These are phyloP conservation scores for Penicillium bovifimosum DNA, from an alignment of 495 filamentous ascomycete species.

Conservation along the genomic window DNA sequence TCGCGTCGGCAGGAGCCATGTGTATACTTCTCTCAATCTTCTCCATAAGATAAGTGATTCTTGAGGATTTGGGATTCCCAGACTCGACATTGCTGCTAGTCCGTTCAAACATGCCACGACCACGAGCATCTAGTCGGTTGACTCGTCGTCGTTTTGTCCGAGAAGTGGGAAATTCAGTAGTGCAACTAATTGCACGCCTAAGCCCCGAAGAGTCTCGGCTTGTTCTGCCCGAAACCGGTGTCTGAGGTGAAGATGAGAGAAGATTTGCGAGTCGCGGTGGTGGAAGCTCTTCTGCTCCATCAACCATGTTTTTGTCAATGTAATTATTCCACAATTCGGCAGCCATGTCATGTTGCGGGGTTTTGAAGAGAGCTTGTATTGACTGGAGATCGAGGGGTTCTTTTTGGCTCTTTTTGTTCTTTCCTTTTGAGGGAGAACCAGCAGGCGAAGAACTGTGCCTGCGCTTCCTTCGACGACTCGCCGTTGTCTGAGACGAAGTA, in stretches of 20 bases:
- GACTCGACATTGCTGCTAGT: slow-evolving; percentile 48
- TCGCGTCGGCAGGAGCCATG: slow-evolving; percentile 26
- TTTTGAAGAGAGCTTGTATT: slow-evolving; percentile 55
- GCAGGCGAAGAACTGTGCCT: slow-evolving; percentile 75
- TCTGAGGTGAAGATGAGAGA: slow-evolving; percentile 68
- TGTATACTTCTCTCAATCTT: slow-evolving; percentile 59
- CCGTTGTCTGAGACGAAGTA: slow-evolving; percentile 41
- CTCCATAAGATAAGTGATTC: slow-evolving; percentile 59
- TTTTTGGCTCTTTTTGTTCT: slow-evolving; percentile 36
- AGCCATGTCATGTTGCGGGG: slow-evolving; percentile 76
- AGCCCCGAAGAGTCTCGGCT: slow-evolving; percentile 48
- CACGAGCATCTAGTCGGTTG: slow-evolving; percentile 24
- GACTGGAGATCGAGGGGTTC: slow-evolving; percentile 46
- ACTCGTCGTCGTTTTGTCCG: slow-evolving; percentile 50
- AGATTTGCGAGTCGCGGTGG: slow-evolving; percentile 56
- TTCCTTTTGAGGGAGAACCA: slow-evolving; percentile 59
- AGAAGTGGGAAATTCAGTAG: slow-evolving; percentile 53
- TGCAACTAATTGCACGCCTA: slow-evolving; percentile 68
- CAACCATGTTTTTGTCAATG: slow-evolving; percentile 43
- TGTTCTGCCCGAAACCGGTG: slow-evolving; percentile 39
- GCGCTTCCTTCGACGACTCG: slow-evolving; percentile 58
- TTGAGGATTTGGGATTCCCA: slow-evolving; percentile 49
- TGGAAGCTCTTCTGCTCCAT: slow-evolving; percentile 31
- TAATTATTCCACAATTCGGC: slow-evolving; percentile 85
- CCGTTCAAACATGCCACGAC: slow-evolving; percentile 41